A percentile compares a stretch with the other conserved stretches of the same genome.
phyloP scores from a whole-genome alignment of 495 filamentous ascomycete species.

The Tuber indicum region DNA sequence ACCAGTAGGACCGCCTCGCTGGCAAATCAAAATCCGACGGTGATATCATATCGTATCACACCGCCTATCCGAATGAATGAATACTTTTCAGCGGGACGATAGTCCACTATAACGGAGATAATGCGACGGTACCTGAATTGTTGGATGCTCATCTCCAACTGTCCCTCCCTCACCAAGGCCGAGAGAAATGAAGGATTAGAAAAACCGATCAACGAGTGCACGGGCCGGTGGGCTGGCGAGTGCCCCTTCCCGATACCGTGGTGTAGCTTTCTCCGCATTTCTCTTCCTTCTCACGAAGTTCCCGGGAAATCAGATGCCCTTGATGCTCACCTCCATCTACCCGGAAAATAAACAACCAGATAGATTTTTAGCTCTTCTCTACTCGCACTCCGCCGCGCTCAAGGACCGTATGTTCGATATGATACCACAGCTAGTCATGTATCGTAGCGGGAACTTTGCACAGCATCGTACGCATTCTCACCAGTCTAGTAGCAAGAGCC shows the following conservation, averaged over 20 bases:
- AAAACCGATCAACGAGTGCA: neutral
- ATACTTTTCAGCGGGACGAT: neutral
- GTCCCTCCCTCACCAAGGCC: neutral
- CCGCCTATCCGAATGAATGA: neutral
- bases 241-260: neutral
- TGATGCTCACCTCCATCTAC: neutral
- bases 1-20: neutral
- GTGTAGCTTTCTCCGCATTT: neutral
- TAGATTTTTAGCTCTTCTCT: neutral
- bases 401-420: neutral
- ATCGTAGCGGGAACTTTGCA: neutral
- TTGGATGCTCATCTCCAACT: neutral
- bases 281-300: neutral
- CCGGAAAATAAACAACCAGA: neutral
- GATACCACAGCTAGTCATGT: neutral
- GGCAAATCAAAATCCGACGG: neutral
- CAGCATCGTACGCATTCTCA: neutral
- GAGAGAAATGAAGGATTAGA: neutral
- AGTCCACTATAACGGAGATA: neutral
- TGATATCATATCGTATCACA: neutral
- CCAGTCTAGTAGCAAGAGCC: neutral
- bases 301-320: constrained; percentile 1
- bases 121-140: neutral
- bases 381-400: neutral
- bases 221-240: neutral